These are phyloP conservation scores for Coemansia sp. DNA, from an alignment of 371 early-diverging fungal genomes.

Conservation along the genomic window DNA sequence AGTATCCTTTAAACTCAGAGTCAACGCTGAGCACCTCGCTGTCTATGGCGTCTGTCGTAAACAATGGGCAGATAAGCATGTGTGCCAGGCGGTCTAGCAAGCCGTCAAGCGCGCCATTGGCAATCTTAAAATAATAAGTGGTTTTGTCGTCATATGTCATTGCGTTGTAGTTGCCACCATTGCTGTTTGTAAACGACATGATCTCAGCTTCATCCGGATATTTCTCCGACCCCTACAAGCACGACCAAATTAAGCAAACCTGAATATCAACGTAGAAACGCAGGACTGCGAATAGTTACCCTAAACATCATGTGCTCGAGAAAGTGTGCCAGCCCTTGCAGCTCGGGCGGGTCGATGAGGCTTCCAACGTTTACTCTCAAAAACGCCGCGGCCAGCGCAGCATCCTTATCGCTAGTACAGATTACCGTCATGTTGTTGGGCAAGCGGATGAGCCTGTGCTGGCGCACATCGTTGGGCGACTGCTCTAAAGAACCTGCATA, in stretches of 20 bases:
- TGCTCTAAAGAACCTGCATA: conserved; percentile 20
- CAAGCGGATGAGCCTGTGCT: conserved; percentile 77
- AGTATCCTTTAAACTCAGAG: conserved; percentile 89
- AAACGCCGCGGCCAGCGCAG: conserved; percentile 85
- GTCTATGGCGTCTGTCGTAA: conserved; percentile 79
- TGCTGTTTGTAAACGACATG: conserved; percentile 45
- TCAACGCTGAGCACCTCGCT: conserved; percentile 92
- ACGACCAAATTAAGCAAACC: not conserved
- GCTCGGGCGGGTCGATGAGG: conserved; percentile 67
- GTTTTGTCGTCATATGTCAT: conserved; percentile 83
- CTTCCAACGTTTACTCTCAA: conserved; percentile 92
- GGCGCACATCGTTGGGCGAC: conserved; percentile 68
- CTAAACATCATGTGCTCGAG: conserved; percentile 96
- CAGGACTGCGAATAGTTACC: conserved; percentile 41
- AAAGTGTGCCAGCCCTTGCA: conserved; percentile 96
- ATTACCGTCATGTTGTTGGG: conserved; percentile 80
- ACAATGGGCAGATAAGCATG: conserved; percentile 86
- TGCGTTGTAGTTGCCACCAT: conserved; percentile 96
- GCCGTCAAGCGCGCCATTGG: conserved; percentile 77
- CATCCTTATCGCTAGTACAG: conserved; percentile 75
- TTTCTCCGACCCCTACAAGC: conserved; percentile 59
- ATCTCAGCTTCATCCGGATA: conserved; percentile 93
- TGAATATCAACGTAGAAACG: not conserved
- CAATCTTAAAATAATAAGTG: conserved; percentile 92
- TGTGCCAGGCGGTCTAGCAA: conserved; percentile 91